A percentile compares a stretch with the other conserved stretches of the same genome.
These are phyloP conservation scores for Carallia brachiata DNA, from an alignment of 345 rosid species.

Conservation along the genomic window DNA sequence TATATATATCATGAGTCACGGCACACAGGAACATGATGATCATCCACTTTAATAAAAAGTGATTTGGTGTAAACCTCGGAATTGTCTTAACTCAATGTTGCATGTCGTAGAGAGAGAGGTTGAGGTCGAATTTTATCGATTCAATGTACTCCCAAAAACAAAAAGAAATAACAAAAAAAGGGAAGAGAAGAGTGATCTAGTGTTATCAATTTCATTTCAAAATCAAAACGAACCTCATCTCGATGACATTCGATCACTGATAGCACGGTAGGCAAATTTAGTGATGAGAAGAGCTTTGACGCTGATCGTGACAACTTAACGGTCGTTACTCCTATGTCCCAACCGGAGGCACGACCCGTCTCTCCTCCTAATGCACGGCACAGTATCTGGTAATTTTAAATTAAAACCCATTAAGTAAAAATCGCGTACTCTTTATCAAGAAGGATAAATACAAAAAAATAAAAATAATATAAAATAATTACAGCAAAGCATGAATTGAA, in stretches of 20 bases:
- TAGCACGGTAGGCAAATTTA: constrained; percentile 36
- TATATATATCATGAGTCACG: background rate
- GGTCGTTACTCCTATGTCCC: constrained; percentile 63
- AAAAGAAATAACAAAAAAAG: no score
- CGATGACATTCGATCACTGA: constrained; percentile 57
- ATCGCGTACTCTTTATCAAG: background rate
- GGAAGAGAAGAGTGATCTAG: background rate
- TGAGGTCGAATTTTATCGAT: no score
- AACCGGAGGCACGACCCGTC: constrained; percentile 49
- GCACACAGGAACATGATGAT: background rate
- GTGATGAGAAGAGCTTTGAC: constrained; percentile 35
- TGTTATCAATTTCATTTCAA: background rate
- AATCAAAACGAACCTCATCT: constrained; percentile 50
- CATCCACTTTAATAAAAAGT: background rate
- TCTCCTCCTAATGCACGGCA: constrained; percentile 61
- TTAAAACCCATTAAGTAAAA: background rate
- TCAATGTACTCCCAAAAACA: no score
- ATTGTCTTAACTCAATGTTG: no score
- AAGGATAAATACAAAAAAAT: background rate
- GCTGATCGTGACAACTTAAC: constrained; percentile 42
- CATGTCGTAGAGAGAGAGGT: no score
- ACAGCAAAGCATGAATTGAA: no score
- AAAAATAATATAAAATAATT: no score
- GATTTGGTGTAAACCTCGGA: no score
- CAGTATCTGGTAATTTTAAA: constrained; percentile 41